phyloP scores from a whole-genome alignment of 805 yeast genomes.

The Ogataea trehalophila region DNA sequence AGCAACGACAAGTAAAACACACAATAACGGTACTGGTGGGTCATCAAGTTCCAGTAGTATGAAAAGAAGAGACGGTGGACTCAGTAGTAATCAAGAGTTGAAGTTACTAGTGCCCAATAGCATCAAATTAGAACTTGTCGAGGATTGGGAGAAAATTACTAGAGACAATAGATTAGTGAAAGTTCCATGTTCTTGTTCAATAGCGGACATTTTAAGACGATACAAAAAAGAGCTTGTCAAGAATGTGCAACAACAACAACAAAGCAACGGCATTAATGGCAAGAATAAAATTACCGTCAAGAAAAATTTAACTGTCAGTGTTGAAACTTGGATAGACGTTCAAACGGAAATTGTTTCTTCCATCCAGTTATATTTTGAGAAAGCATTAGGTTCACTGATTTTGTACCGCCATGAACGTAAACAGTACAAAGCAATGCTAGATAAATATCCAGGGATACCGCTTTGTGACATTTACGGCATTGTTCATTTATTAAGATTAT shows the following conservation, averaged over 20 bases:
- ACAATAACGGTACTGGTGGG: no score
- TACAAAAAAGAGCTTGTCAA: slow-evolving; percentile 30
- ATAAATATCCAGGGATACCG: slow-evolving; percentile 15
- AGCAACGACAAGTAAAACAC: no score
- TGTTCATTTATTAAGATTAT: slow-evolving; percentile 74
- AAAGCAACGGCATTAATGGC: no score
- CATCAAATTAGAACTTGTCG: slow-evolving; percentile 69
- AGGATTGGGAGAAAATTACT: slow-evolving; percentile 92
- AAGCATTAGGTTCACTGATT: slow-evolving; percentile 60
- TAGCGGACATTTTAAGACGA: slow-evolving; percentile 48
- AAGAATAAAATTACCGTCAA: no score
- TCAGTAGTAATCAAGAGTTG: slow-evolving; percentile 35
- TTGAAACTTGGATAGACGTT: slow-evolving; percentile 38
- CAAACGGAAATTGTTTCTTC: slow-evolving; percentile 69
- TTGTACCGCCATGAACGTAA: slow-evolving; percentile 74
- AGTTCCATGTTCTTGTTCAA: slow-evolving; percentile 55
- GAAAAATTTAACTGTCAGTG: no score
- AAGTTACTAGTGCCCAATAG: slow-evolving; percentile 55
- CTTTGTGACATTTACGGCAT: slow-evolving; percentile 61
- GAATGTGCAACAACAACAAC: not conserved
- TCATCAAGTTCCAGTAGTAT: no score
- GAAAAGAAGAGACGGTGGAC: no score
- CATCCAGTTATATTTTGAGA: slow-evolving; percentile 66
- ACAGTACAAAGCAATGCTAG: slow-evolving; percentile 55
- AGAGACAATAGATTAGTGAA: slow-evolving; percentile 67